A percentile compares a stretch with the other conserved stretches of the same genome.
Conservation (phyloP, 306 rosid species). For the Adenanthera pavonina region DNA sequence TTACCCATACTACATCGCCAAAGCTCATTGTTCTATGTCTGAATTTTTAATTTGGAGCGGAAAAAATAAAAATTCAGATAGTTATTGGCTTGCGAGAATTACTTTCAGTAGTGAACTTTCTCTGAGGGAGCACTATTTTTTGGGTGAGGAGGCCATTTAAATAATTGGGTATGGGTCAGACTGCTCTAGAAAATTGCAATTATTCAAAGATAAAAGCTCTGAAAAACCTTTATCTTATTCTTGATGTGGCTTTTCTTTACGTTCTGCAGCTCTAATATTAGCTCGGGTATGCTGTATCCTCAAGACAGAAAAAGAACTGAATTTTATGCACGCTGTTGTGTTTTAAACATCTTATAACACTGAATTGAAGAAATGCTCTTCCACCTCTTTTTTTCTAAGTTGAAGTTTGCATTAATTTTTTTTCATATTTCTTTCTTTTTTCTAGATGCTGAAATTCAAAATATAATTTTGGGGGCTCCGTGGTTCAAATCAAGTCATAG, state of each 20-base stretch:
- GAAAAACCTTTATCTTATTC: background rate
- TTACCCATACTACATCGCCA: background rate
- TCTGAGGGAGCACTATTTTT: background rate
- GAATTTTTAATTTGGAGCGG: background rate
- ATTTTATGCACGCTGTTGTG: too few species aligned
- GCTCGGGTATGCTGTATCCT: background rate
- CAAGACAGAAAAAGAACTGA: background rate
- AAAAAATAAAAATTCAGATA: background rate
- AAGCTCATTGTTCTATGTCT: background rate
- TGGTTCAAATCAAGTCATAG: conserved; percentile 81
- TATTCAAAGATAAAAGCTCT: background rate
- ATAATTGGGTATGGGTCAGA: background rate
- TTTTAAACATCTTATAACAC: background rate
- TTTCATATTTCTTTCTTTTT: background rate
- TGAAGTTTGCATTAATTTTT: background rate
- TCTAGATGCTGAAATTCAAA: conserved; percentile 74
- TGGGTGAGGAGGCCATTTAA: background rate
- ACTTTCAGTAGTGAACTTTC: background rate
- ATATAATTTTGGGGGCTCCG: conserved; percentile 66
- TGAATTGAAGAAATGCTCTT: background rate
- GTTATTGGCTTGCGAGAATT: background rate
- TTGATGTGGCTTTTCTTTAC: background rate
- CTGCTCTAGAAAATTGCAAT: background rate
- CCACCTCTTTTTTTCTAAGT: background rate
- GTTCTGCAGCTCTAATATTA: background rate